Percentiles rank a stretch among this genome's conserved stretches.
Conservation (phyloP, 2,329 filamentous ascomycete genomes). For the Colletotrichum viniferum region DNA sequence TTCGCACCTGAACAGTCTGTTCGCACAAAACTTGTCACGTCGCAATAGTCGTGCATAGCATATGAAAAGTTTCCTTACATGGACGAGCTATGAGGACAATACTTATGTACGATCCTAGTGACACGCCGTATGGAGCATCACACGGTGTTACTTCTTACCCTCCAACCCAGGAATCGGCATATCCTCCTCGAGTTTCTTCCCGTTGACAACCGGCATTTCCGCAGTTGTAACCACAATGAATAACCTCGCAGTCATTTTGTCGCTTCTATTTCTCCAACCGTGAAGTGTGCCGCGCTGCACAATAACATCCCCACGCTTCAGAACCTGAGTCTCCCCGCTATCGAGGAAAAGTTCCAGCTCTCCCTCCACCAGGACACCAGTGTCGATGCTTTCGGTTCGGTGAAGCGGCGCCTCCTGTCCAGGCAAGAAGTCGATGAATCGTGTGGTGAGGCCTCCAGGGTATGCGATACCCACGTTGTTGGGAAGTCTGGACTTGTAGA, state of each 20-base stretch:
- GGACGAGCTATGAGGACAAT: neutral
- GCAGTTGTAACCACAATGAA: conserved; percentile 7
- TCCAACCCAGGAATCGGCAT: neutral
- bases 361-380: conserved; percentile 59
- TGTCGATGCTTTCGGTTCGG: conserved; percentile 58
- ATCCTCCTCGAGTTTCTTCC: neutral
- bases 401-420: conserved; percentile 49
- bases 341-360: conserved; percentile 56
- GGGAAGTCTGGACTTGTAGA: conserved; percentile 25
- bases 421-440: conserved; percentile 50
- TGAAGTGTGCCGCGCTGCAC: conserved; percentile 63
- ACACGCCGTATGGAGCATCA: neutral
- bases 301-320: conserved; percentile 56
- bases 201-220: neutral
- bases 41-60: too few species aligned
- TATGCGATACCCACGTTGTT: conserved; percentile 30
- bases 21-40: too few species aligned
- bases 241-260: conserved; percentile 48
- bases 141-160: neutral
- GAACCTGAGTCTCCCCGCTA: conserved; percentile 48
- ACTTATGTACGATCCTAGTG: neutral
- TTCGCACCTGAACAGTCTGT: too few species aligned
- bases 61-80: too few species aligned
- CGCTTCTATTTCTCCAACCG: conserved; percentile 50
- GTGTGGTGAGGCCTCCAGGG: conserved; percentile 43